Evolutionary conservation across 169 alveolate species (phyloP).

Genomic region (Plasmodium knowlesi): DNA sequence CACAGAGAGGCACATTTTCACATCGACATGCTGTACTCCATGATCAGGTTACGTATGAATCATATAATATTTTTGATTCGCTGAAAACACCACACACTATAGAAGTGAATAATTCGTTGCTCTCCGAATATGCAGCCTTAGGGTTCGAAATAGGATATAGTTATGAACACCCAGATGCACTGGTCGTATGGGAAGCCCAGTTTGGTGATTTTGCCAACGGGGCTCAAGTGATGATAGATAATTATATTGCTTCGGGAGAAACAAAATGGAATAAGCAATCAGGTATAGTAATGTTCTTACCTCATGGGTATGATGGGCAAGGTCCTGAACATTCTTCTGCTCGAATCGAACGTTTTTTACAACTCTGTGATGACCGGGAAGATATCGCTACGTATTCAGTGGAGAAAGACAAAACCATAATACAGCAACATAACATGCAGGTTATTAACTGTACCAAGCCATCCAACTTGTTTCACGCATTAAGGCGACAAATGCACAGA

Average conservation of each 20-base stretch:
- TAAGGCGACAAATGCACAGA: conserved; percentile 94
- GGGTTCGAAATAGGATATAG: conserved; percentile 97
- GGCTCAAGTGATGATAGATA: conserved; percentile 95
- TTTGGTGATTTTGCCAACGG: conserved; percentile 98
- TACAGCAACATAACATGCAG: conserved; percentile 84
- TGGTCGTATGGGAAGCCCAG: conserved; percentile 95
- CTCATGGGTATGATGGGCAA: conserved; percentile 97
- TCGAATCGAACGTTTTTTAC: conserved; percentile 90
- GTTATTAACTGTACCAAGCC: conserved; percentile 92
- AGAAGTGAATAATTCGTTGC: conserved; percentile 89
- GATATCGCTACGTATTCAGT: conserved; percentile 77
- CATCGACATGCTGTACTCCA: conserved; percentile 96
- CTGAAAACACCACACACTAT: conserved; percentile 77
- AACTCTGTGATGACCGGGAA: conserved; percentile 86
- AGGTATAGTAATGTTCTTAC: conserved; percentile 91
- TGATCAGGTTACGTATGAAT: conserved; percentile 87
- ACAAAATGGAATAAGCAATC: conserved; percentile 94
- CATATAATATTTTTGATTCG: conserved; percentile 72
- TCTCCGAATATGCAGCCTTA: conserved; percentile 93
- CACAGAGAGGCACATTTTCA: conserved; percentile 97
- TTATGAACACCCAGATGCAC: conserved; percentile 91
- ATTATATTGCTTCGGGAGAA: conserved; percentile 94
- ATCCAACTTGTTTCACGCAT: conserved; percentile 93
- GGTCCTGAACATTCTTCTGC: conserved; percentile 98
- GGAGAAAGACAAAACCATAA: conserved; percentile 76